Evolutionary conservation across 208 protist species (phyloP), one percentile per base, ranked within the genome.

Genomic region (Strigomonas culicis): DNA sequence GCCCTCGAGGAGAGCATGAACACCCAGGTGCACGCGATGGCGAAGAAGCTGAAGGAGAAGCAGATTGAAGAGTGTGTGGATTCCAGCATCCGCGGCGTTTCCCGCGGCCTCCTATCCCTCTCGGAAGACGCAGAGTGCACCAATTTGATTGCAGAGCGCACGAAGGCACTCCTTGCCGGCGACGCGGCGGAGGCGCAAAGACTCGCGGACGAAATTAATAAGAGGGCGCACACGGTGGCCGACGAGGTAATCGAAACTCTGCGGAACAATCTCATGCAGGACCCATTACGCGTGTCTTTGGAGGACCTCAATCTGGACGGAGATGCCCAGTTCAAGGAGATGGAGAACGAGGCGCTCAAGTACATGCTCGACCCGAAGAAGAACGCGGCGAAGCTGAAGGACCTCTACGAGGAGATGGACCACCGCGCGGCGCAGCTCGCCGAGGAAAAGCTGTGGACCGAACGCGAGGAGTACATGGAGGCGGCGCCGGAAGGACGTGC

Each of bases 1-100:
- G 66, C 69, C 0, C 67, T 90, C 1, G 74, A 86, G 62, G 73
- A 82, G 31, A 67, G 69, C 52, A 79, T 90, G 76, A 83, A 86
- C 56, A 49, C 65, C 17, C 77, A 76, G 49, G 74, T 69, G 15
- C 74, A 77, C 56, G 58, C 73, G 17, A 52, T 71, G 47, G 73
- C 82, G 4, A 79, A 69, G 51, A 52, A 75, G 28, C 36, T 85
- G 32, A 89, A 81, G 59, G 41, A 27, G 4, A 56, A 57, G 6
- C 57, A 70, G n/a, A 63, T 78, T 34, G 57, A 46, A 21, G 52
- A 70, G 22, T 80, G 68, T 30, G 62, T 84, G n/a, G 66, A 74
- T 56, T 52, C 68, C 0, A 21, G 44, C 31, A 66, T 60, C 21
- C 72, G 76, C n/a, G 79, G 83, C 27, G 70, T 90, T 19, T 74